These are phyloP conservation scores for Ascochyta pisi DNA, from an alignment of 2,329 filamentous ascomycete species.

Conservation along the genomic window DNA sequence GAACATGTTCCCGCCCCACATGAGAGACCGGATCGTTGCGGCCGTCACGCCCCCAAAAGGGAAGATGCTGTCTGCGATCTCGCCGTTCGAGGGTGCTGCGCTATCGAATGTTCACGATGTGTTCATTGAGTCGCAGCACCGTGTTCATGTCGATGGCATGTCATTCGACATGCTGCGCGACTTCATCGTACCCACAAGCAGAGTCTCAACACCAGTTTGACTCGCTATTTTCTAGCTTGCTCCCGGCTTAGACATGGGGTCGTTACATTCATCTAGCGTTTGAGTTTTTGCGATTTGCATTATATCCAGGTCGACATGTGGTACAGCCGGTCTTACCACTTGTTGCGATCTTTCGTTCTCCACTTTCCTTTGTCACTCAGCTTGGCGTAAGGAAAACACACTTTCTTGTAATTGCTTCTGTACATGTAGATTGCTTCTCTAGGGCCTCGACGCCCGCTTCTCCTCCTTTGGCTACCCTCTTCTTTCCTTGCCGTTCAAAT, in stretches of 20 bases:
- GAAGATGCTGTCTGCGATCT: conserved; percentile 40
- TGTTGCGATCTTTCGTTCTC: conserved; percentile 7
- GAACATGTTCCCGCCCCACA: conserved; percentile 24
- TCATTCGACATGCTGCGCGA: conserved; percentile 46
- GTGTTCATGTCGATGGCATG: conserved; percentile 45
- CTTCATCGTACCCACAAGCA: conserved; percentile 29
- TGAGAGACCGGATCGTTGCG: conserved; percentile 40
- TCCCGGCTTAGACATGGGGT: not conserved
- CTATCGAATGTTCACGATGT: conserved; percentile 42
- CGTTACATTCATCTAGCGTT: conserved; percentile 21
- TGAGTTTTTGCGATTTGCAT: conserved; percentile 8
- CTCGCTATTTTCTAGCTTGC: not conserved
- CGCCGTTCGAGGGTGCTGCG: conserved; percentile 41
- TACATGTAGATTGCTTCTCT: conserved; percentile 23
- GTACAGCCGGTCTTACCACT: conserved; percentile 38
- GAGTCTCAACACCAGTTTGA: conserved; percentile 38
- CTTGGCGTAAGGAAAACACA: not conserved
- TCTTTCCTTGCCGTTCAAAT: conserved; percentile 17
- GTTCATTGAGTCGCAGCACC: conserved; percentile 41
- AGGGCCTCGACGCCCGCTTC: conserved; percentile 12
- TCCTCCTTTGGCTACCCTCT: not conserved
- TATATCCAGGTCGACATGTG: conserved; percentile 22
- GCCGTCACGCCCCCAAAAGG: conserved; percentile 38
- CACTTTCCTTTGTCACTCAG: conserved; percentile 14
- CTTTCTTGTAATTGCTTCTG: conserved; percentile 29